Percentiles rank a stretch among this genome's conserved stretches.
Conservation (phyloP, 768 basidiomycete species). For the Rhizopogon sp. region DNA sequence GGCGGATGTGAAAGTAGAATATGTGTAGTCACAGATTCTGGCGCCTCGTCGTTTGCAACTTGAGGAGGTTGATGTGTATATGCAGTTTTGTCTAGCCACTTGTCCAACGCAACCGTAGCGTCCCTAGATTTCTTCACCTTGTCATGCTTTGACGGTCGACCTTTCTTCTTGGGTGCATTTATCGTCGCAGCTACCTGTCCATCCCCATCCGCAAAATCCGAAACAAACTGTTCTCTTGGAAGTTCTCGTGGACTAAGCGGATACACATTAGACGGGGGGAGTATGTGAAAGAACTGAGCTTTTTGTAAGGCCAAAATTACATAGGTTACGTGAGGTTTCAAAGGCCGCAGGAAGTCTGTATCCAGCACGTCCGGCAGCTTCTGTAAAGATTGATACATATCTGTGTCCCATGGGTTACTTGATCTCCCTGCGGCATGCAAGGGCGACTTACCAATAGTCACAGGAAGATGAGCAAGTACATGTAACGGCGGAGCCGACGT, state of each 20-base stretch:
- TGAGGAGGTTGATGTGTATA: slow-evolving; percentile 12
- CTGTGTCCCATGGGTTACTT: slow-evolving; percentile 29
- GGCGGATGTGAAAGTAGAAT: slow-evolving; percentile 28
- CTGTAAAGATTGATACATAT: slow-evolving; percentile 48
- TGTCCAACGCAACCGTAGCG: slow-evolving; percentile 43
- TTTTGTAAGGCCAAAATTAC: slow-evolving; percentile 45
- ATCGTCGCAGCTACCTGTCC: slow-evolving; percentile 3
- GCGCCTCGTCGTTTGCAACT: background rate
- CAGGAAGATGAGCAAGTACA: slow-evolving; percentile 47
- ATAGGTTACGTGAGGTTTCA: slow-evolving; percentile 48
- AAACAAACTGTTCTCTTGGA: slow-evolving; percentile 62
- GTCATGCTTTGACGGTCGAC: slow-evolving; percentile 60
- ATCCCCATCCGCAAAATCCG: slow-evolving; percentile 22
- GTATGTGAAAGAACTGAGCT: slow-evolving; percentile 51
- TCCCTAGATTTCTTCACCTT: slow-evolving; percentile 49
- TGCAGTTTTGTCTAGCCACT: slow-evolving; percentile 39
- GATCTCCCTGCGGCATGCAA: slow-evolving; percentile 3
- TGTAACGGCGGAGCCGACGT: slow-evolving; percentile 47
- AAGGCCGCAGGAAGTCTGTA: slow-evolving; percentile 33
- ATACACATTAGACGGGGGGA: slow-evolving; percentile 46
- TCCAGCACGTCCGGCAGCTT: slow-evolving; percentile 43
- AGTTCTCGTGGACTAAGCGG: slow-evolving; percentile 59
- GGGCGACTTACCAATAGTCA: slow-evolving; percentile 49
- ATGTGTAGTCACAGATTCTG: slow-evolving; percentile 22
- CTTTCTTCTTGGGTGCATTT: slow-evolving; percentile 44